Percentiles rank a stretch among this genome's conserved stretches.
Evolutionary conservation across 768 basidiomycete genomes (phyloP).

Genomic region (Obba rivulosa): DNA sequence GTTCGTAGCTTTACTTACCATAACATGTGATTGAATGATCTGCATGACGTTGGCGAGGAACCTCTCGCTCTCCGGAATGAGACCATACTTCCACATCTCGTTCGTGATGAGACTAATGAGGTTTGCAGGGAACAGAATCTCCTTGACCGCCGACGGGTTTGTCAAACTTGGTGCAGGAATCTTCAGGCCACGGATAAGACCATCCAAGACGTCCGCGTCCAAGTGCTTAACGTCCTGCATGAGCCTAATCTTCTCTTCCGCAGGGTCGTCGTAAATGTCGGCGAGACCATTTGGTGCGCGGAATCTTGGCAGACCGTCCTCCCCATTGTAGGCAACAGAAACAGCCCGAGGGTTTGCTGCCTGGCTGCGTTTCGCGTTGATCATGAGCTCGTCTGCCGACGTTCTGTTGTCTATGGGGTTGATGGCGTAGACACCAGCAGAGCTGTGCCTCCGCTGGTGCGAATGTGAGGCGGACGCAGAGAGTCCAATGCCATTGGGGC

Average conservation of each 20-base stretch:
- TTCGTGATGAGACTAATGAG: slow-evolving; percentile 97
- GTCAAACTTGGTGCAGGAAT: slow-evolving; percentile 87
- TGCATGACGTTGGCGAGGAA: slow-evolving; percentile 99
- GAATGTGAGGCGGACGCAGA: slow-evolving; percentile 32
- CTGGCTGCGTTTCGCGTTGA: slow-evolving; percentile 66
- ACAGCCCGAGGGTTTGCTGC: slow-evolving; percentile 75
- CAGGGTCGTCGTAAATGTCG: slow-evolving; percentile 82
- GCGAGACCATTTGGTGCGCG: slow-evolving; percentile 58
- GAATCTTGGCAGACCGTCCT: slow-evolving; percentile 65
- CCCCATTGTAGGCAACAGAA: slow-evolving; percentile 83
- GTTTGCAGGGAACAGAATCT: slow-evolving; percentile 98
- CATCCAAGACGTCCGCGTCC: slow-evolving; percentile 90
- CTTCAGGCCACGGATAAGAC: slow-evolving; percentile 86
- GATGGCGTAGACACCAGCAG: slow-evolving; percentile 71
- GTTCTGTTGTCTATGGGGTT: slow-evolving; percentile 59
- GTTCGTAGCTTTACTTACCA: slow-evolving; percentile 55
- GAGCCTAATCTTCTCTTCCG: slow-evolving; percentile 91
- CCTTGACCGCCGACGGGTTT: slow-evolving; percentile 91
- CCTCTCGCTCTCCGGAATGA: slow-evolving; percentile 94
- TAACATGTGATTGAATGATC: slow-evolving; percentile 93
- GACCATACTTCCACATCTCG: slow-evolving; percentile 99
- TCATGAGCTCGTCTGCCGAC: slow-evolving; percentile 74
- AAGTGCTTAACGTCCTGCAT: slow-evolving; percentile 87
- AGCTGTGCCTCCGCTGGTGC: slow-evolving; percentile 83
- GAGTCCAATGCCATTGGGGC: slow-evolving; percentile 36